Base-by-base conservation (phyloP, 2,329 filamentous ascomycete species). In the Verticillium isaacii region DNA sequence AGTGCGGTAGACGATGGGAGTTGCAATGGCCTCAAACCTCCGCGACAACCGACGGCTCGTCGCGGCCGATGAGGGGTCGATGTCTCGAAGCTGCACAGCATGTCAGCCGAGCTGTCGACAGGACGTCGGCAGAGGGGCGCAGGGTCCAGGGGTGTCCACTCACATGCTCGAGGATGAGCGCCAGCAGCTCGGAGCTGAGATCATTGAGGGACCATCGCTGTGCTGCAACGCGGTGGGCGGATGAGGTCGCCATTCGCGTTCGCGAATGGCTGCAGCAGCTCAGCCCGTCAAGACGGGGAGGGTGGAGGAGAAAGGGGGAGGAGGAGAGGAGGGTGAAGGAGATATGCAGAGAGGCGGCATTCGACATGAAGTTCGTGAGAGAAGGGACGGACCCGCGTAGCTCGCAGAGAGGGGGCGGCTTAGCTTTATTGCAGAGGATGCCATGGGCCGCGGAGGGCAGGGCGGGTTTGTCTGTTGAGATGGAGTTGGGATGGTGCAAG, bases 141-240 rank as follows among this genome's bases (percentile, higher is more conserved):
- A 11, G 17, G 15, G 3, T 9, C 32, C 8, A 62, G 60, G 14
- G 29, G 50, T 17, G 32, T 14, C 3, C 15, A 62, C 66, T 39
- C 70, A 80, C 79, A 68, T 79, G 73, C 66, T 77, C 67, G 32
- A 80, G 72, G 37, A 81, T 74, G 41, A 80, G 68, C 59, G 70
- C 66, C n/a, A 81, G 58, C 17, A 81, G 67, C 68, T 82, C 79
- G 5, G 77, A 73, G 66, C 76, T 80, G 19, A 82, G 72, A 59
- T 72, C 67, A 59, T 73, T 65, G 23, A 77, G 65, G 11, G 70
- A 73, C 66, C 69, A 70, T 59, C 52, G 66, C 34, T 60, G 64
- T 52, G 57, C 55, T 59, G 62, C 34, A 60, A 37, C 60, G 63
- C 55, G 59, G 60, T 62, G 64, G 55, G 63, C 57, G 52, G 66